A percentile compares a stretch with the other conserved stretches of the same genome.
Conservation (phyloP, 768 basidiomycete genomes). For the Flagelloscypha sp. region DNA sequence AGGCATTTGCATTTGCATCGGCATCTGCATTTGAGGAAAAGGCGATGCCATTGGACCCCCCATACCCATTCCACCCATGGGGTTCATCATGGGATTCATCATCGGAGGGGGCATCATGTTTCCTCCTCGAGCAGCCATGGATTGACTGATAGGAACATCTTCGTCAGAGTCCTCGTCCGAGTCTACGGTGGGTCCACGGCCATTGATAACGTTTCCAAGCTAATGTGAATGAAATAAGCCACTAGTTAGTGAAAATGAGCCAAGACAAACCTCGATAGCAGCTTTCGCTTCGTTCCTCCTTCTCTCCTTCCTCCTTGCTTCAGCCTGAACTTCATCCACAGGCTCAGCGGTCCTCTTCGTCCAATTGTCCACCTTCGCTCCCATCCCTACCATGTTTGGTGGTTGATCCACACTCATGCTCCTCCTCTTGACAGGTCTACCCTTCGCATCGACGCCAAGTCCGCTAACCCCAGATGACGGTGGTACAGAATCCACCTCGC, state of each 20-base stretch:
- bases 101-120: conserved; percentile 39
- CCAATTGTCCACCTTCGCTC: no score
- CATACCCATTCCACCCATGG: conserved; percentile 11
- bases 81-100: conserved; percentile 23
- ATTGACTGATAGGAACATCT: conserved; percentile 38
- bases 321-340: conserved; percentile 38
- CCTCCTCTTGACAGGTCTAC: conserved; percentile 38
- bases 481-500: conserved; percentile 42
- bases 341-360: no score
- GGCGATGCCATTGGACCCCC: conserved; percentile 9
- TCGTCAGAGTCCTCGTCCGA: conserved; percentile 43
- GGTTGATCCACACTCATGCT: conserved; percentile 78
- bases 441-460: conserved; percentile 15
- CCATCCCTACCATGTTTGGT: no score
- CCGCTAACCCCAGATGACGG: conserved; percentile 23
- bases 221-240: conserved; percentile 20
- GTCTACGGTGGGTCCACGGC: conserved; percentile 53
- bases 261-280: conserved; percentile 69
- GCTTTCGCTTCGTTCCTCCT: conserved; percentile 78
- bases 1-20: conserved; percentile 27
- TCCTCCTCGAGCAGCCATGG: conserved; percentile 31
- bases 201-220: conserved; percentile 87
- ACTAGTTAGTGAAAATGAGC: conserved; percentile 6
- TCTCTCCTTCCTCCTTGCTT: conserved; percentile 60
- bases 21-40: conserved; percentile 12